Evolutionary conservation across 352 stramenopile species (phyloP), one percentile per base, ranked within the genome.

Genomic region (Globisporangium lucens): DNA sequence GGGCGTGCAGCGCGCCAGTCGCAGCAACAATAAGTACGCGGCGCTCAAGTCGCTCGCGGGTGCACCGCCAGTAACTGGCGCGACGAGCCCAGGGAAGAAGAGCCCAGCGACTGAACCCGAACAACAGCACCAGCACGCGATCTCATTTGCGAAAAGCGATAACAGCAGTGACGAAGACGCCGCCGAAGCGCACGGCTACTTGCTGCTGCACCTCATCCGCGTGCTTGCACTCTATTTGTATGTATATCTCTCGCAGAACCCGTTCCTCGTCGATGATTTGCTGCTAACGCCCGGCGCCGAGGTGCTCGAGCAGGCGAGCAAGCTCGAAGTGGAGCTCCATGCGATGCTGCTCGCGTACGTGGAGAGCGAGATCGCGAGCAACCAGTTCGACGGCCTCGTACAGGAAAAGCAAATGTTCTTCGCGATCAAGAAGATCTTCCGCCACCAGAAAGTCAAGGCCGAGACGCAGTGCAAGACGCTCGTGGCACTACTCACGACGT

Each of bases 191-290:
- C 56, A 41, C 29, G 52, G 53, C 52, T 67, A 61, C 66, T 30
- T 89, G 47, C 63, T 89, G 65, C 73, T 91, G 35, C 80, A 91
- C 58, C 70, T 91, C 43, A 77, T 91, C 61, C 80, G 81, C 68
- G 82, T 83, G 27, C 72, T 91, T 63, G 74, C 81, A 15, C 65
- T 91, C 47, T 89, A 87, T 58, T 66, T 91, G 62, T 88, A 85
- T 61, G 77, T 85, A 33, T 74, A 78, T 47, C 68, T 91, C 29
- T 79, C 79, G 27, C 78, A 84, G 47, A 65, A 83, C 13, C 47
- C 71, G 12, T 61, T 77, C 7, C 12, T 76, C 15, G 63, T 79
- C 22, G 61, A 74, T n/a, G 79, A 88, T n/a, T 64, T 74, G 43
- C 71, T 87, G 33, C 57, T 74, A 56, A 64, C 69, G 9, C 56